Evolutionary conservation across 2,329 filamentous ascomycete species (phyloP).

Genomic region (Paracorniculantispora psalliotae): DNA sequence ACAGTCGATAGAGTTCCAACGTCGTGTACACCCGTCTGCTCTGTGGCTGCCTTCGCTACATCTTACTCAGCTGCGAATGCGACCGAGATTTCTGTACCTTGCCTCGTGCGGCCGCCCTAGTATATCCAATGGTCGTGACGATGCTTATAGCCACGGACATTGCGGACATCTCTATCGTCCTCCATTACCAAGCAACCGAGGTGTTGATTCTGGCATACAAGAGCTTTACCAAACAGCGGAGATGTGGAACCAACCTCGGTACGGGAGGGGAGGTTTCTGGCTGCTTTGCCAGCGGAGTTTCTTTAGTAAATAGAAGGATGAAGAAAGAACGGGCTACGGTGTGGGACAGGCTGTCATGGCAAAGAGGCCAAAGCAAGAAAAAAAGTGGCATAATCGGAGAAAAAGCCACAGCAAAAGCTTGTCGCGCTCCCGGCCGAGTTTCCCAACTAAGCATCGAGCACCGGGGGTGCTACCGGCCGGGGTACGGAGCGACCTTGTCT

Average conservation of each 20-base stretch:
- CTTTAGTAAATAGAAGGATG: background rate
- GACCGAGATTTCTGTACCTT: background rate
- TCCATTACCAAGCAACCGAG: background rate
- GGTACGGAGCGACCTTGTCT: background rate
- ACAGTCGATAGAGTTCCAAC: slow-evolving; percentile 5
- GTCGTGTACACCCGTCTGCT: background rate
- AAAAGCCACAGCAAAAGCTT: background rate
- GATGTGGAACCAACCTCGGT: slow-evolving; percentile 6
- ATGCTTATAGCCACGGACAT: background rate
- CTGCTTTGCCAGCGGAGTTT: background rate
- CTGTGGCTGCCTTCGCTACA: background rate
- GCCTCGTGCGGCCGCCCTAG: background rate
- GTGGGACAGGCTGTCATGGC: too few relatives aligned
- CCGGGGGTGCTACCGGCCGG: background rate
- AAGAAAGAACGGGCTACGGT: too few relatives aligned
- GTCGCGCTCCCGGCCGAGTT: slow-evolving; percentile 6
- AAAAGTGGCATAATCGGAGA: background rate
- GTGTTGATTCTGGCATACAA: background rate
- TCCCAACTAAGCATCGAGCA: slow-evolving; percentile 4
- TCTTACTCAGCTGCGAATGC: background rate
- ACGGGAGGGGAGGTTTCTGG: background rate
- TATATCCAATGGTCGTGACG: background rate
- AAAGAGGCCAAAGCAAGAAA: too few relatives aligned
- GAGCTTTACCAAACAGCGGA: background rate
- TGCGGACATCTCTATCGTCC: background rate